phyloP scores from a whole-genome alignment of 108 stramenopile genomes.

The Pseudonitzschia multistriata region DNA sequence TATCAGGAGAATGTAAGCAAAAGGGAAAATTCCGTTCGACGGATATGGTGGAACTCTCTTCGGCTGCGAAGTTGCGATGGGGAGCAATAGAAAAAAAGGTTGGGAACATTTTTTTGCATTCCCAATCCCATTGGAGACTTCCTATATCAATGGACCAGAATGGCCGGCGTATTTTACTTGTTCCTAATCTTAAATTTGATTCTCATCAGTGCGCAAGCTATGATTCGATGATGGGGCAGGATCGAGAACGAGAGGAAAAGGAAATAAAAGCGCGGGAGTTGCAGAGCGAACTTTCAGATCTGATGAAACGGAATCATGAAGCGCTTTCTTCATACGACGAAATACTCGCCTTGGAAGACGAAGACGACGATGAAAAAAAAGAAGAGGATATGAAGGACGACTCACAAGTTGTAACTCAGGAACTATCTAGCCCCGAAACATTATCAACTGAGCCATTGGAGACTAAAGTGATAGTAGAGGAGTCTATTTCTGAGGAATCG shows the following conservation, averaged over 20 bases:
- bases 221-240: constrained; percentile 59
- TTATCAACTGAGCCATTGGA: constrained; percentile 4
- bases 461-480: constrained; percentile 48
- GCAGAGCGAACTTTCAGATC: constrained; percentile 49
- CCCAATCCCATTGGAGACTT: constrained; percentile 56
- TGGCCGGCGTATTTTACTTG: constrained; percentile 61
- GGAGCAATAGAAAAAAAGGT: constrained; percentile 38
- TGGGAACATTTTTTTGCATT: constrained; percentile 26
- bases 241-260: constrained; percentile 56
- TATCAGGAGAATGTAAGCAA: constrained; percentile 33
- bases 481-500: constrained; percentile 25
- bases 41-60: constrained; percentile 15
- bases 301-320: constrained; percentile 54
- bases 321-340: constrained; percentile 53
- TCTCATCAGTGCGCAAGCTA: constrained; percentile 69
- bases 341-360: constrained; percentile 26
- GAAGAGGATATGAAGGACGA: constrained; percentile 13
- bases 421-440: not conserved
- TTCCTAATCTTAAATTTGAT: constrained; percentile 56
- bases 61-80: constrained; percentile 48
- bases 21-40: constrained; percentile 31
- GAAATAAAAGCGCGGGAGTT: constrained; percentile 40
- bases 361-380: constrained; percentile 42
- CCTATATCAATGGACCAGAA: constrained; percentile 55
- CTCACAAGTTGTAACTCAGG: constrained; percentile 21